Base-by-base conservation (phyloP, 352 stramenopile genomes). In the Phytophthora pinifolia region DNA sequence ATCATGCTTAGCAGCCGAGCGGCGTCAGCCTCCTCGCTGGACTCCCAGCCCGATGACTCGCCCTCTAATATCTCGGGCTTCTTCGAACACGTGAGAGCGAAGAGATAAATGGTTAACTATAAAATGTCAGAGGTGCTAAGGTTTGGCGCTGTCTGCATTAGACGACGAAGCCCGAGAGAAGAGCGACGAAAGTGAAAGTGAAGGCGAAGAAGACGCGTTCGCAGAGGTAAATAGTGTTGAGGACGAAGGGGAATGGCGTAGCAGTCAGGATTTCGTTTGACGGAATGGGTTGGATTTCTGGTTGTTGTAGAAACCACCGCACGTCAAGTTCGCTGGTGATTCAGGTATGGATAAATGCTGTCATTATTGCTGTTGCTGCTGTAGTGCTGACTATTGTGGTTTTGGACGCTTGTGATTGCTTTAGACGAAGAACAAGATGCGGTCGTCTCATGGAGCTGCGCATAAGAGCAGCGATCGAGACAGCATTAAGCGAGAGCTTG, bases 1-100 rank as follows among this genome's bases (percentile, higher is more conserved):
- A 89, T 91, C 59, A 69, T 88, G 64, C 67, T 91, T 17, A 91
- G 80, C 58, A 70, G 47, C 37, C 56, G 54, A 20, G 39, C 46
- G 47, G 38, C 54, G 15, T 30, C 54, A 13, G 17, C 47, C 29
- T 60, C 47, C 4, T 38, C 47, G 8, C 36, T 48, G 31, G 39
- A 52, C n/a, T 35, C 38, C 15, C 61, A 51, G n/a, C 48, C 38
- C 0, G 54, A 49, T 3, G 55, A 59, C 47, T 76, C 67, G 27
- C 67, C 63, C 2, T 73, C 67, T 33, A 73, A 65, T 17, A 70
- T 76, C 32, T 70, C 67, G 6, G 67, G 54, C 43, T 64, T 73
- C 38, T 76, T 67, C 20, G 60, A 72, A 8, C 49, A 67, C 13
- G 67, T 76, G 46, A 10, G 49, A 56, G 29, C 15, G 13, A 1